phyloP scores from a whole-genome alignment of 768 basidiomycete genomes.

The Boletus subparvulus region DNA sequence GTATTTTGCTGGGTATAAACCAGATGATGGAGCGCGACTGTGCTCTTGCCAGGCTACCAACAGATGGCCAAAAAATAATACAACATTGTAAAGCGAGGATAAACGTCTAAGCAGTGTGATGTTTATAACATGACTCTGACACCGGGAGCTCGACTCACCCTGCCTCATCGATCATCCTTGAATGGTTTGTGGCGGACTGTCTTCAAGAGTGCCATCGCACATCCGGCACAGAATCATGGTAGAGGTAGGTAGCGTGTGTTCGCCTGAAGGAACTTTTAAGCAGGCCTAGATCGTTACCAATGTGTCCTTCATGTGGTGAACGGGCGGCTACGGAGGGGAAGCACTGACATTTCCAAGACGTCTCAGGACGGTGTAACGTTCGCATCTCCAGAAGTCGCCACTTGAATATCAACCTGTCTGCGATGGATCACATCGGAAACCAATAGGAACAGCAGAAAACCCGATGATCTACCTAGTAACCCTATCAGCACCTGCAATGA shows the following conservation, averaged over 20 bases:
- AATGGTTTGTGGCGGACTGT: not conserved
- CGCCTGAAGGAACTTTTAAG: not conserved
- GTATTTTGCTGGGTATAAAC: not conserved
- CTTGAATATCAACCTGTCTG: not conserved
- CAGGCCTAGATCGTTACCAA: not conserved
- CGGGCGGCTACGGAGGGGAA: not conserved
- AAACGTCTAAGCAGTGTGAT: not conserved
- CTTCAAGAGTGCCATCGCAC: not conserved
- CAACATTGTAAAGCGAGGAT: not conserved
- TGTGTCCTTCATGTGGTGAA: not conserved
- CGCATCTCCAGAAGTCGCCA: not conserved
- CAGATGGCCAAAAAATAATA: not conserved
- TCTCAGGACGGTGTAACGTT: not conserved
- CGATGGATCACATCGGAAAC: no score
- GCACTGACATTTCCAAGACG: not conserved
- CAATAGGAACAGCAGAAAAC: not conserved
- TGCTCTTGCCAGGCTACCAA: not conserved
- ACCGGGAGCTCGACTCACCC: not conserved
- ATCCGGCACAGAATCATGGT: not conserved
- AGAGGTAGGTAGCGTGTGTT: not conserved
- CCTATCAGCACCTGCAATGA: not conserved
- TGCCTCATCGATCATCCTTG: not conserved
- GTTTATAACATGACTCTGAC: not conserved
- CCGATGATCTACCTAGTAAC: not conserved
- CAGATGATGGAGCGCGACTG: not conserved